phyloP scores from a whole-genome alignment of 2,329 filamentous ascomycete species.

The Fusarium temperatum region DNA sequence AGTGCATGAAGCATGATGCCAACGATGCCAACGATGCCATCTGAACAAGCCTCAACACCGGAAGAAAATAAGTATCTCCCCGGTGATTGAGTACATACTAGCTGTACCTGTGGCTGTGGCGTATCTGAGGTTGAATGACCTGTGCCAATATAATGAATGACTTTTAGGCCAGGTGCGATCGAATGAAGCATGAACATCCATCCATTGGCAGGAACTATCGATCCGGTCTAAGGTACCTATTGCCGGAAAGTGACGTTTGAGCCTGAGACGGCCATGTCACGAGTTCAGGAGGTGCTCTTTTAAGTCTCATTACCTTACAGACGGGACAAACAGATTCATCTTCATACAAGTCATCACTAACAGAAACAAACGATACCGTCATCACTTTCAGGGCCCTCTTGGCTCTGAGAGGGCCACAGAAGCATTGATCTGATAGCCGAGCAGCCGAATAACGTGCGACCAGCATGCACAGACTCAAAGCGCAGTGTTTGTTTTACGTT shows the following conservation, averaged over 20 bases:
- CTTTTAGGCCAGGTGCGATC: background rate
- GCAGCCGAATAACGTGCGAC: slow-evolving; percentile 8
- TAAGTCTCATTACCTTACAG: background rate
- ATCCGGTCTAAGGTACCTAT: background rate
- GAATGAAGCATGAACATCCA: background rate
- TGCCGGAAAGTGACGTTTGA: background rate
- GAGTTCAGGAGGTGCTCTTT: background rate
- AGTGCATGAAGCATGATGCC: slow-evolving; percentile 17
- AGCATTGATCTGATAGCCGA: slow-evolving; percentile 1
- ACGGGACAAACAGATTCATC: background rate
- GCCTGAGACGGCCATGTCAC: background rate
- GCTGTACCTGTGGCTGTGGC: background rate
- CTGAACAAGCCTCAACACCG: background rate
- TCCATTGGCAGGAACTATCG: background rate
- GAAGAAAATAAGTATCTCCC: background rate
- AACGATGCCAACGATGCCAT: slow-evolving; percentile 9
- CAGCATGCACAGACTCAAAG: slow-evolving; percentile 20
- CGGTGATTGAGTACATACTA: background rate
- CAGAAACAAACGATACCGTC: background rate
- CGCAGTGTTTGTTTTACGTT: slow-evolving; percentile 7
- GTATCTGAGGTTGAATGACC: background rate
- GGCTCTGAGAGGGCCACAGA: background rate
- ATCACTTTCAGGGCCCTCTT: background rate
- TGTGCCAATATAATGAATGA: background rate
- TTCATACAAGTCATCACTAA: background rate